Percentiles rank a stretch among this genome's conserved stretches.
phyloP scores from a whole-genome alignment of 2,329 filamentous ascomycete genomes.

The Cryphonectria japonica region DNA sequence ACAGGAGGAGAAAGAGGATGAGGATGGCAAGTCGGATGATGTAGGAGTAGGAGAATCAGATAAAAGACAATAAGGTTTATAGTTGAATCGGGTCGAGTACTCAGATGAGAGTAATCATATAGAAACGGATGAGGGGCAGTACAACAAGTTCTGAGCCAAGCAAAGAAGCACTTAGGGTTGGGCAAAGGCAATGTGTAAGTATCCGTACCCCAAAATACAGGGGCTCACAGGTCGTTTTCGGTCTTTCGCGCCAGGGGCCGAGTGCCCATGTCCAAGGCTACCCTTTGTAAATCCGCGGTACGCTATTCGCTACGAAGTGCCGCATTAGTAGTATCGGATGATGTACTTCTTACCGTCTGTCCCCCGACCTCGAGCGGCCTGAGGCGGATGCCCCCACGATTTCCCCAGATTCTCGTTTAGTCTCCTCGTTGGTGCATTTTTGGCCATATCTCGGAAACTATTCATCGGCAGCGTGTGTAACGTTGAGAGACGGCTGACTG shows the following conservation, averaged over 20 bases:
- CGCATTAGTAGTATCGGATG: neutral
- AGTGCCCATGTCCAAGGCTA: neutral
- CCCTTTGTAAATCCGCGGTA: neutral
- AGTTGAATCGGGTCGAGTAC: neutral
- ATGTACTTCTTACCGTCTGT: neutral
- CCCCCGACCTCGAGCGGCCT: neutral
- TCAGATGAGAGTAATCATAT: neutral
- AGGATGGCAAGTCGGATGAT: neutral
- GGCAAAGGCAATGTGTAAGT: neutral
- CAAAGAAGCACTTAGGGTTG: neutral
- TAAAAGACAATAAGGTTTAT: no score
- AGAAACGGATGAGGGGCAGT: constrained; percentile 3
- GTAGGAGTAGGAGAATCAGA: no score
- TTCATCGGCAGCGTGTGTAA: neutral
- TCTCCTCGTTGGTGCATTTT: neutral
- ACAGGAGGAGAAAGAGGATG: neutral
- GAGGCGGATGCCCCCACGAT: constrained; percentile 7
- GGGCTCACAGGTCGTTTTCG: neutral
- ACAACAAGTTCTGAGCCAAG: neutral
- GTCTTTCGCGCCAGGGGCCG: neutral
- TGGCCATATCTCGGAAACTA: neutral
- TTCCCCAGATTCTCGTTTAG: neutral
- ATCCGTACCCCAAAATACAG: neutral
- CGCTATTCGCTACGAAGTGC: constrained; percentile 2
- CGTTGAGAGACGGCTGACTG: neutral